Evolutionary conservation across 2,329 filamentous ascomycete species (phyloP).

Genomic region (Colletotrichum agaves): DNA sequence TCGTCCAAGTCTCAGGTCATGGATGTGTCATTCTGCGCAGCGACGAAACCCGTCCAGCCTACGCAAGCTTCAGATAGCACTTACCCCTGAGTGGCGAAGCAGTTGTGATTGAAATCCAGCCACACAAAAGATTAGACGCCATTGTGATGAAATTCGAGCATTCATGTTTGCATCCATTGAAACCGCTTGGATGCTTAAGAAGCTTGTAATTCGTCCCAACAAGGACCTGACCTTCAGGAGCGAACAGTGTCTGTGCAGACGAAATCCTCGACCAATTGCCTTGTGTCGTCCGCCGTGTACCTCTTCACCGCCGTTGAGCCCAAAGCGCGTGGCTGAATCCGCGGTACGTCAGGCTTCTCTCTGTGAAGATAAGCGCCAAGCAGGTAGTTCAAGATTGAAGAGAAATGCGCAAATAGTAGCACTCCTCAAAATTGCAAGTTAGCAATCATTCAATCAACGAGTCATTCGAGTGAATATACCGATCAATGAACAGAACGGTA

Average conservation of each 20-base stretch:
- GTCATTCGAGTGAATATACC: neutral
- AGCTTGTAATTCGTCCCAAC: constrained; percentile 30
- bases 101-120: neutral
- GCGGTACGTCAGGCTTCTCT: neutral
- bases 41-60: neutral
- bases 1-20: constrained; percentile 14
- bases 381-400: neutral
- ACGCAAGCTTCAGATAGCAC: neutral
- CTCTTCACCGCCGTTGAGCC: neutral
- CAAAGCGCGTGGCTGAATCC: neutral
- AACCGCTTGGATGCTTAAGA: neutral
- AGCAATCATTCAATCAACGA: neutral
- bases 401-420: neutral
- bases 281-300: neutral
- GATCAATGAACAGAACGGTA: neutral
- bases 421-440: neutral
- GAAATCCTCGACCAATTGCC: no score
- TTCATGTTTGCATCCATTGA: neutral
- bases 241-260: constrained; percentile 24
- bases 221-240: neutral
- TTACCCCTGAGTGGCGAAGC: constrained; percentile 13
- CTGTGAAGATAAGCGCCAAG: neutral
- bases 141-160: neutral
- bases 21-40: neutral
- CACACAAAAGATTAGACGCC: neutral